Evolutionary conservation across 352 stramenopile species (phyloP), one percentile per base, ranked within the genome.

Genomic region (Phytophthora pinifolia): DNA sequence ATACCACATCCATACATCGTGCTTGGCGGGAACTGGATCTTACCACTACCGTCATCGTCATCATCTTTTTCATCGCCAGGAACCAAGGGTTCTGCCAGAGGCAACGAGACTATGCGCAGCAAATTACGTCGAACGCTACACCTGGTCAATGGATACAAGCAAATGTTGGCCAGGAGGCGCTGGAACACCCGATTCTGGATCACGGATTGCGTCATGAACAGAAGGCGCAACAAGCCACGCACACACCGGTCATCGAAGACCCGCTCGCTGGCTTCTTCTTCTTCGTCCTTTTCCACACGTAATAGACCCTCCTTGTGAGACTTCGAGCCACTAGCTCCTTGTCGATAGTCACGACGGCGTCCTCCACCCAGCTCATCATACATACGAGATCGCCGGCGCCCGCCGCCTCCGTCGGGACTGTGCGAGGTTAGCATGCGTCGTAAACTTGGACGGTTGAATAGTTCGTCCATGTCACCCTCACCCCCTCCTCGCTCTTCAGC

Each of bases 101-200:
- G 68, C 8, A 79, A 52, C 1, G 80, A 87, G 9, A 90, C 54
- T 25, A 92, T 70, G 0, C 62, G 77, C n/a, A 94, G 46, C 31
- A 92, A 45, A 35, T 83, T 88, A 15, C 48, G 59, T 9, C 80
- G 82, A 44, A 96, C 60, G 41, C 77, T 79, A 9, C 51, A 44
- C 0, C 86, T 76, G 4, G 83, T 94, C 32, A 83, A 53, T 6
- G 86, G 86, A 42, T 96, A 96, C 52, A 85, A 38, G 35, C 82
- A 94, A 34, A 92, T 72, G 48, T 96, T 96, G 4, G 75, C 61
- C 18, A 96, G 50, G 4, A 96, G 57, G 5, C 77, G 79, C 65
- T 92, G 82, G 15, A 91, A 85, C 10, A 92, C 84, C 15, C 83
- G 82, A 46, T 92, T 92, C 46, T 93, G 79, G 30, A 91, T 77